Evolutionary conservation across 1,284 basidiomycete species (phyloP).

Genomic region (Naganishia cerealis): DNA sequence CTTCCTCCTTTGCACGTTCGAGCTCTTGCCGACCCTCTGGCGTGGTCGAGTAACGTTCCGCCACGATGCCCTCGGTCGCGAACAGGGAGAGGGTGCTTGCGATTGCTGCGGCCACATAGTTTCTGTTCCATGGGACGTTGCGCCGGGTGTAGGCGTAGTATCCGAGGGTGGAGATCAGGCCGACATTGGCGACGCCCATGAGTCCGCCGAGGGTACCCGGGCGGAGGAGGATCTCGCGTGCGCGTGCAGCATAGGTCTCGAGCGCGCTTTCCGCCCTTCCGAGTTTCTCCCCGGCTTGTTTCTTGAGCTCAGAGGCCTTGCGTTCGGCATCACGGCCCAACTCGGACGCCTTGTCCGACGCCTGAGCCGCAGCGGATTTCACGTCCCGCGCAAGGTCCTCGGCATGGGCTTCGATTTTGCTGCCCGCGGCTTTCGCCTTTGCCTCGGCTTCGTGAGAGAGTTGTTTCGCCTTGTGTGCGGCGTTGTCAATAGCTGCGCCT

Average conservation of each 20-base stretch:
- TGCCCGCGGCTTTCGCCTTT: conserved; percentile 58
- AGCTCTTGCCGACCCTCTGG: conserved; percentile 63
- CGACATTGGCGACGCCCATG: conserved; percentile 72
- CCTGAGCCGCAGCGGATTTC: conserved; percentile 52
- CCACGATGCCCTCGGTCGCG: conserved; percentile 63
- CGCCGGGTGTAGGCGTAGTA: conserved; percentile 69
- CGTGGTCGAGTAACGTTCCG: conserved; percentile 65
- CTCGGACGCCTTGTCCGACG: conserved; percentile 32
- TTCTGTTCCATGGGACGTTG: conserved; percentile 64
- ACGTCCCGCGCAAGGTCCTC: conserved; percentile 62
- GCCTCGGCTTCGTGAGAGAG: conserved; percentile 57
- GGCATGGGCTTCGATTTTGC: conserved; percentile 59
- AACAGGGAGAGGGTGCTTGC: conserved; percentile 63
- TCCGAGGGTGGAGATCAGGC: conserved; percentile 64
- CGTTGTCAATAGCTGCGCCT: conserved; percentile 59
- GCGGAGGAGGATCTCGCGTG: conserved; percentile 65
- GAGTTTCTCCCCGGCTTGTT: conserved; percentile 54
- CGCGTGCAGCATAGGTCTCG: conserved; percentile 60
- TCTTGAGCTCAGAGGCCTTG: conserved; percentile 66
- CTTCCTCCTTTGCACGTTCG: conserved; percentile 63
- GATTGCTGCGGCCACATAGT: conserved; percentile 60
- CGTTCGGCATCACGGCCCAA: conserved; percentile 41
- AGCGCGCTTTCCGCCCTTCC: conserved; percentile 62
- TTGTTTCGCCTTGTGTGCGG: conserved; percentile 60
- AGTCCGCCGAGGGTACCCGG: conserved; percentile 72